Percentiles rank a stretch among this genome's conserved stretches.
Conservation (phyloP, 2,329 filamentous ascomycete species). For the Elsinoe fawcettii region DNA sequence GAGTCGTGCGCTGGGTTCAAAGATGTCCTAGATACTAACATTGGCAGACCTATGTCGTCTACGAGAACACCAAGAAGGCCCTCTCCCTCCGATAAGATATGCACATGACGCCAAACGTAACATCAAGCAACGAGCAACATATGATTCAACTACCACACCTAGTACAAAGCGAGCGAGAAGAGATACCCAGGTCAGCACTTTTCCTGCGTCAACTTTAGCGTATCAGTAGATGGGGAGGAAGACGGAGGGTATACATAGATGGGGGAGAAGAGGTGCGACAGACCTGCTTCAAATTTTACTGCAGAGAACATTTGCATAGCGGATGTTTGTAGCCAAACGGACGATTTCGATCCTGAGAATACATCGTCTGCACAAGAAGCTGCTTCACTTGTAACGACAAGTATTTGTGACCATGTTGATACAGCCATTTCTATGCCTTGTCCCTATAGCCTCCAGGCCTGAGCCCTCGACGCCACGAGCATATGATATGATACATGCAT, state of each 20-base stretch:
- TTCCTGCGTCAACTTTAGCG: conserved; percentile 6
- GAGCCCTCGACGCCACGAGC: background rate
- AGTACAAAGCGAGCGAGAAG: conserved; percentile 8
- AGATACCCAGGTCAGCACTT: conserved; percentile 5
- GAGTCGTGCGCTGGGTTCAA: conserved; percentile 18
- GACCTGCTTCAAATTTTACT: background rate
- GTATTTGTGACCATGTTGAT: conserved; percentile 9
- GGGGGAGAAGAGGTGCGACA: background rate
- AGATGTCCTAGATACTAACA: conserved; percentile 29
- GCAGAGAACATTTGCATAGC: conserved; percentile 4
- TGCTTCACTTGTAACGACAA: no score
- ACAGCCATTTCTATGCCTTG: background rate
- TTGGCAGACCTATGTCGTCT: conserved; percentile 65
- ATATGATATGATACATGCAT: conserved; percentile 1
- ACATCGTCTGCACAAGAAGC: background rate
- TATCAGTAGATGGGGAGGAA: background rate
- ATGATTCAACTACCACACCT: background rate
- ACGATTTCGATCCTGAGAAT: background rate
- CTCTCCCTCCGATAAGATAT: conserved; percentile 36
- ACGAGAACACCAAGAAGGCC: conserved; percentile 77
- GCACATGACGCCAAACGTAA: background rate
- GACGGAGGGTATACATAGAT: background rate
- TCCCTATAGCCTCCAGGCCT: background rate
- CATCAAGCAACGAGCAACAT: background rate
- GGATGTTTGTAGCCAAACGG: background rate